phyloP scores from a whole-genome alignment of 331 rosid species.

The Cydonia oblonga region DNA sequence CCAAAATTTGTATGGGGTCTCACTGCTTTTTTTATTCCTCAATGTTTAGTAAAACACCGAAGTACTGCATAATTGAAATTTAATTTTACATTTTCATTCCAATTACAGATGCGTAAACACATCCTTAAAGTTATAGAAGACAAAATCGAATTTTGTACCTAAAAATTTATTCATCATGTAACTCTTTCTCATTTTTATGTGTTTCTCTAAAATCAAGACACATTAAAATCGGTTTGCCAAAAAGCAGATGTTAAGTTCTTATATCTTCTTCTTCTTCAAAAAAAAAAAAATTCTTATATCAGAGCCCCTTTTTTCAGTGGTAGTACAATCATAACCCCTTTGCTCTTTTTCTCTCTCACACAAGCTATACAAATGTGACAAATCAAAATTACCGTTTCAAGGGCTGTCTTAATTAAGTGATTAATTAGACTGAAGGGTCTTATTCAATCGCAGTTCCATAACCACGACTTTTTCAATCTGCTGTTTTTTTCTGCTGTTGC shows the following conservation, averaged over 20 bases:
- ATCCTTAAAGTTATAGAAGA: too few species aligned
- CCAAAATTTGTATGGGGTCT: too few species aligned
- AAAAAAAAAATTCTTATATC: not conserved
- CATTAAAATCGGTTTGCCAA: conserved; percentile 9
- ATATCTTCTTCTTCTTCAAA: not conserved
- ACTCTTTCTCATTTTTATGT: too few species aligned
- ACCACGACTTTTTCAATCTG: conserved; percentile 30
- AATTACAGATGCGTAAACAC: too few species aligned
- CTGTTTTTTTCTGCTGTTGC: conserved; percentile 8
- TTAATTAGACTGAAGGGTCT: conserved; percentile 36
- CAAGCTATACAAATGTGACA: conserved; percentile 11
- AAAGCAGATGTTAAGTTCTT: not conserved
- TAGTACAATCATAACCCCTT: conserved; percentile 53
- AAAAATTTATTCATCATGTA: too few species aligned
- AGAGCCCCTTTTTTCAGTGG: conserved; percentile 64
- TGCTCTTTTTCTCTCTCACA: not conserved
- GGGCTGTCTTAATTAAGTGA: conserved; percentile 20
- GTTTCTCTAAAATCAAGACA: conserved; percentile 6
- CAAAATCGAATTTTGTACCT: too few species aligned
- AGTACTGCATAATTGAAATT: too few species aligned
- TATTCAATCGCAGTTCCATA: conserved; percentile 59
- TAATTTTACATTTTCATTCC: too few species aligned
- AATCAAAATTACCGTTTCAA: conserved; percentile 25
- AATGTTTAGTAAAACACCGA: too few species aligned
- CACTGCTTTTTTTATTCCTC: too few species aligned